Conservation (phyloP, 495 filamentous ascomycete species). For the Aspergillus haitiensis region DNA sequence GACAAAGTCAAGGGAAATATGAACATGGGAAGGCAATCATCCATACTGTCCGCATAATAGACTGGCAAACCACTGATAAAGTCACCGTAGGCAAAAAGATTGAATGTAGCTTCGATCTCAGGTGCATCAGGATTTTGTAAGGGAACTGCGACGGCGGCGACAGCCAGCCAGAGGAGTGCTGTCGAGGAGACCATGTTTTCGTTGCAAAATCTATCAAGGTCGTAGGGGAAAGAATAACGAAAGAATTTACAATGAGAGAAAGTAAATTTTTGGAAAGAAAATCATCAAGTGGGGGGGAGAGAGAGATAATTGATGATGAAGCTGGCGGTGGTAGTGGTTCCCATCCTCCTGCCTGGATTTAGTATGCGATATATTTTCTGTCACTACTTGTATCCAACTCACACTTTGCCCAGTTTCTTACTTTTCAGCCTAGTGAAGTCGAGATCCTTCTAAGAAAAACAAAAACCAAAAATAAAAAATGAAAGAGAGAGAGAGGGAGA, state of each 20-base stretch:
- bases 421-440: no score
- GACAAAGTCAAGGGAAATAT: not conserved
- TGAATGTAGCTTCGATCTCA: not conserved
- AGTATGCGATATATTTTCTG: not conserved
- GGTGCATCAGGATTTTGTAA: not conserved
- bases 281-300: not conserved
- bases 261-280: no score
- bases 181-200: not conserved
- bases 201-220: not conserved
- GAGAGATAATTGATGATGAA: not conserved
- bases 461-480: no score
- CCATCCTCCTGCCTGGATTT: not conserved
- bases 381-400: not conserved
- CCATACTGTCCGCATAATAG: conserved; percentile 9
- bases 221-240: no score
- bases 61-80: conserved; percentile 4
- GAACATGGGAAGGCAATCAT: not conserved
- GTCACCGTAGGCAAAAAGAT: conserved; percentile 11
- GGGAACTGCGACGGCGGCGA: not conserved
- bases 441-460: no score
- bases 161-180: not conserved
- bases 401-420: not conserved
- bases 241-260: no score
- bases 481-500: no score
- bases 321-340: not conserved